These are phyloP conservation scores for Syzygium oleosum DNA, from an alignment of 345 rosid species.

Conservation along the genomic window DNA sequence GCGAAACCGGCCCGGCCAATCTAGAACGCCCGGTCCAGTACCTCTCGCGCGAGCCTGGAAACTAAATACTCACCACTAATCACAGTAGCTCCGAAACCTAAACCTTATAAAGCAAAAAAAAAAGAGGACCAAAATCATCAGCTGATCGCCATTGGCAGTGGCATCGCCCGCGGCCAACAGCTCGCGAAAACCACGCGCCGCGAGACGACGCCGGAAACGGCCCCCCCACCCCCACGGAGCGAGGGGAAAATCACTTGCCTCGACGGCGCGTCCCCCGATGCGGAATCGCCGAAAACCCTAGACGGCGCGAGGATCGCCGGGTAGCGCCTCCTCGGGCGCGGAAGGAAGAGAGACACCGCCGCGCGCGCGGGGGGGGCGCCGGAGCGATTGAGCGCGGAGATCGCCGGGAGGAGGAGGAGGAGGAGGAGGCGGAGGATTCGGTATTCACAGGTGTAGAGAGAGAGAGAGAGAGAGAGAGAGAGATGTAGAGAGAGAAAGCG, in stretches of 20 bases:
- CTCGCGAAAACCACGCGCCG: not conserved
- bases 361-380: not conserved
- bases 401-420: not conserved
- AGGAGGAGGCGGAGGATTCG: not conserved
- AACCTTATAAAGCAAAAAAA: not conserved
- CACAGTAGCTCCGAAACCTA: not conserved
- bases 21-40: not conserved
- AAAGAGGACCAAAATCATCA: not conserved
- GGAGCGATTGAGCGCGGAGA: conserved; percentile 11
- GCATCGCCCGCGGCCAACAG: not conserved
- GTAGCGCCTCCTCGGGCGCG: not conserved
- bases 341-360: not conserved
- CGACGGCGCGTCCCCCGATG: not conserved
- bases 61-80: not conserved
- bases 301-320: not conserved
- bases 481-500: not conserved
- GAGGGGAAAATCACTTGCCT: conserved; percentile 20
- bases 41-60: not conserved
- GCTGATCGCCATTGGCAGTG: not conserved
- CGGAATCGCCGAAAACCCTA: conserved; percentile 32
- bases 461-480: not conserved
- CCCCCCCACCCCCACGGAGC: not conserved
- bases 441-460: conserved; percentile 5
- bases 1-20: not conserved
- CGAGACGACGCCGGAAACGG: not conserved